Percentiles rank a stretch among this genome's conserved stretches.
phyloP scores from a whole-genome alignment of 352 stramenopile species.

The Elongisporangium senticosum region DNA sequence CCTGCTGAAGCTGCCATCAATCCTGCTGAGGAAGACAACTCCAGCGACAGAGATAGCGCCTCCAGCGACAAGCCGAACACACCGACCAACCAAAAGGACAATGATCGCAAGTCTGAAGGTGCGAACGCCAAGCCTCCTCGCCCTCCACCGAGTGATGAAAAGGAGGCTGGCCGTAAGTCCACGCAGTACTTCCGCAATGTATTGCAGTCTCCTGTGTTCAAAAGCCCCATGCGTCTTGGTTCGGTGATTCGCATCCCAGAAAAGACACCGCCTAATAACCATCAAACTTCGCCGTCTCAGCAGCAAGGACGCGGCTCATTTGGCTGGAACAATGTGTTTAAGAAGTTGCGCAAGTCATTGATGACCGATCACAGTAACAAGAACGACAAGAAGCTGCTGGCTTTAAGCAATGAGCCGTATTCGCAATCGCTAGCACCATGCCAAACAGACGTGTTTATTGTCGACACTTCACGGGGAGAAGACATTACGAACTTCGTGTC shows the following conservation, averaged over 20 bases:
- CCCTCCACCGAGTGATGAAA: background rate
- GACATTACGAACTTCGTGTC: conserved; percentile 76
- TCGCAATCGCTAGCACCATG: conserved; percentile 34
- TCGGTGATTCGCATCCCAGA: conserved; percentile 64
- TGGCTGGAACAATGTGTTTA: conserved; percentile 79
- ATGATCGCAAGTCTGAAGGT: background rate
- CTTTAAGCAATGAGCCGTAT: conserved; percentile 70
- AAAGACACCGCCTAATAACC: conserved; percentile 37
- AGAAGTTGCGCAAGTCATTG: conserved; percentile 72
- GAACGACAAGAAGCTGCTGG: conserved; percentile 62
- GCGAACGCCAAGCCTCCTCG: background rate
- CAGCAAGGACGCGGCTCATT: conserved; percentile 39
- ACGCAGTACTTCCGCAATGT: conserved; percentile 82
- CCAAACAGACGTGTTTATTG: conserved; percentile 65
- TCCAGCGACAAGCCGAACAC: background rate
- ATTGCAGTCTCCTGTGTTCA: conserved; percentile 79
- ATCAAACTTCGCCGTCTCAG: conserved; percentile 8
- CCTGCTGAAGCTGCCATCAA: background rate
- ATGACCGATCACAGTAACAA: conserved; percentile 59
- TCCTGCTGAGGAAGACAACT: background rate
- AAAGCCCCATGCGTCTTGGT: conserved; percentile 66
- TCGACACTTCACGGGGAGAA: conserved; percentile 78
- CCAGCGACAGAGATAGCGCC: background rate
- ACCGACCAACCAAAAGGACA: background rate
- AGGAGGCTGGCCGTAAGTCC: conserved; percentile 37